A percentile compares a stretch with the other conserved stretches of the same genome.
phyloP scores from a whole-genome alignment of 2,329 filamentous ascomycete genomes.

The Penicillium brevicompactum region DNA sequence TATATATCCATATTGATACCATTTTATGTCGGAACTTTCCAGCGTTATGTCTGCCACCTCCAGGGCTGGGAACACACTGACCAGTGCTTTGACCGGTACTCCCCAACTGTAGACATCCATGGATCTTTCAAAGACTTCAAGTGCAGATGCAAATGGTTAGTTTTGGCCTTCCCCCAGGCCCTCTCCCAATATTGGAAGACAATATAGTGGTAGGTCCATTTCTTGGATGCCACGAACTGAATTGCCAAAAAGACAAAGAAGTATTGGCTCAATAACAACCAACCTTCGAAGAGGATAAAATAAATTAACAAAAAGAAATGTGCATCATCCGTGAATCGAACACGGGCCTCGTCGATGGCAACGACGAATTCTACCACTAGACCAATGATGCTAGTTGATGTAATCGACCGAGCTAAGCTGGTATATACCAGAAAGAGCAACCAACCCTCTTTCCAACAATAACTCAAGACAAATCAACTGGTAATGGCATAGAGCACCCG shows the following conservation, averaged over 20 bases:
- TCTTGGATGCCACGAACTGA: too few relatives aligned
- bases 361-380: constrained; percentile 51
- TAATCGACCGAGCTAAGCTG: not conserved
- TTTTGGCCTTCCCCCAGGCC: too few relatives aligned
- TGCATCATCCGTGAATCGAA: constrained; percentile 52
- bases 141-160: too few relatives aligned
- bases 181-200: too few relatives aligned
- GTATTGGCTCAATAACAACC: not conserved
- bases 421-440: not conserved
- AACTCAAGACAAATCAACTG: too few relatives aligned
- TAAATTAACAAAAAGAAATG: constrained; percentile 15
- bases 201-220: too few relatives aligned
- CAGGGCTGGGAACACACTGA: not conserved
- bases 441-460: too few relatives aligned
- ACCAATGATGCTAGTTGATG: constrained; percentile 44
- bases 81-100: too few relatives aligned
- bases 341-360: constrained; percentile 51
- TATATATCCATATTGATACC: constrained; percentile 3
- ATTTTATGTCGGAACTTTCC: not conserved
- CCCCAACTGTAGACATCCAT: not conserved
- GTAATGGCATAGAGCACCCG: too few relatives aligned
- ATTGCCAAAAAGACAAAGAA: not conserved
- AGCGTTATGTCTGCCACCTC: not conserved
- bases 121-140: too few relatives aligned
- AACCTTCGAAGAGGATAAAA: not conserved